Conservation (phyloP, 805 yeast genomes). For the Yarrowia phangngaensis region DNA sequence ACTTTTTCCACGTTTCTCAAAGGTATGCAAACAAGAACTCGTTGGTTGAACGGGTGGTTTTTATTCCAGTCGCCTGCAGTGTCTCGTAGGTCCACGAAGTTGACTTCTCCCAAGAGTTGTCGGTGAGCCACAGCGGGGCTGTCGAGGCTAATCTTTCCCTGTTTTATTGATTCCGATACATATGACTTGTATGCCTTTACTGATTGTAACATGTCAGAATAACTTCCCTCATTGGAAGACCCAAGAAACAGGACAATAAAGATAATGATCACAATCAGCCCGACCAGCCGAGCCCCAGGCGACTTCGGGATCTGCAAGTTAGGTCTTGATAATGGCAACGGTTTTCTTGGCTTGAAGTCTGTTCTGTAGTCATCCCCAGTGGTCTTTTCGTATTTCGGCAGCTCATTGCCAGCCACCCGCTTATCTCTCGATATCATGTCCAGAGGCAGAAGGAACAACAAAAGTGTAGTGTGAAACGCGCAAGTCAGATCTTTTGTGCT, state of each 20-base stretch:
- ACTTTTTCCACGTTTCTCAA: conserved; percentile 69
- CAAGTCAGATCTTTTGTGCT: too few relatives aligned
- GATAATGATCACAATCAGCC: not conserved
- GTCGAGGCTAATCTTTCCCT: conserved; percentile 5
- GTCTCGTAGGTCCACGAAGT: conserved; percentile 65
- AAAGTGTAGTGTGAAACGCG: not conserved
- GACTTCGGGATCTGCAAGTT: conserved; percentile 7
- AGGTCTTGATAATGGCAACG: conserved; percentile 17
- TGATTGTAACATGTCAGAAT: conserved; percentile 3
- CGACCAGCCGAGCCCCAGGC: conserved; percentile 7
- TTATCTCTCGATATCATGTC: conserved; percentile 24
- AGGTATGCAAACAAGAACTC: conserved; percentile 81
- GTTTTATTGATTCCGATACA: conserved; percentile 20
- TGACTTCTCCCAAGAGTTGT: conserved; percentile 41
- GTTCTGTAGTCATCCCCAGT: conserved; percentile 9
- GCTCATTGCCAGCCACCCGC: conserved; percentile 17
- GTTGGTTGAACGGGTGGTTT: conserved; percentile 62
- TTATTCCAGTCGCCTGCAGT: conserved; percentile 62
- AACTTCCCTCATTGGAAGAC: conserved; percentile 5
- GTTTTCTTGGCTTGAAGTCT: conserved; percentile 21
- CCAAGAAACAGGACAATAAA: conserved; percentile 3
- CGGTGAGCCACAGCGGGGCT: conserved; percentile 21
- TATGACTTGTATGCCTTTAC: conserved; percentile 17
- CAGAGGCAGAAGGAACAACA: conserved; percentile 2
- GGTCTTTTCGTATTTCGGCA: conserved; percentile 24